Percentiles rank a stretch among this genome's conserved stretches.
These are phyloP conservation scores for Chytridium lagenaria DNA, from an alignment of 371 early-diverging fungal species.

Conservation along the genomic window DNA sequence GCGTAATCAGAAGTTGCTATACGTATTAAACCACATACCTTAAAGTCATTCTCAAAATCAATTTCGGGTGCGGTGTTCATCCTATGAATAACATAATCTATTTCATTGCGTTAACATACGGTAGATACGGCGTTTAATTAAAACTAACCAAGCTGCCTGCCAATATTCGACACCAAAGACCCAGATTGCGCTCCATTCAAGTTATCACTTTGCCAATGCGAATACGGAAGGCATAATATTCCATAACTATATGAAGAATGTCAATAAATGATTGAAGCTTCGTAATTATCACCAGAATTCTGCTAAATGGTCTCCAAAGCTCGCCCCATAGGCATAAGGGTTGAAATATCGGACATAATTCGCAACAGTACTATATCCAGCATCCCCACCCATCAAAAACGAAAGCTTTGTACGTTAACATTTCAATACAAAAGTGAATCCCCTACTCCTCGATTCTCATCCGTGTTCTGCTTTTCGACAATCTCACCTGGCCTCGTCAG, in stretches of 20 bases:
- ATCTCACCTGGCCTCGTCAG: slow-evolving; percentile 40
- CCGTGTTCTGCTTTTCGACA: slow-evolving; percentile 42
- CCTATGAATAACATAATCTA: slow-evolving; percentile 31
- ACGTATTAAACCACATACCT: slow-evolving; percentile 32
- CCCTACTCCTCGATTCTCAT: slow-evolving; percentile 41
- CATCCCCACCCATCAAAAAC: slow-evolving; percentile 68
- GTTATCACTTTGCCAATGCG: slow-evolving; percentile 54
- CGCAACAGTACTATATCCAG: slow-evolving; percentile 61
- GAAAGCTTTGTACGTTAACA: slow-evolving; percentile 39
- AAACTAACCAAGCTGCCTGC: slow-evolving; percentile 36
- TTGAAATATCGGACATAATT: slow-evolving; percentile 63
- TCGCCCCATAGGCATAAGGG: slow-evolving; percentile 50
- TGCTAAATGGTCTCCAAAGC: slow-evolving; percentile 59
- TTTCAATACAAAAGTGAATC: neutral
- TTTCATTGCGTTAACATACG: neutral
- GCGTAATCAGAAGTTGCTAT: neutral
- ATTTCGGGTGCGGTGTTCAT: slow-evolving; percentile 31
- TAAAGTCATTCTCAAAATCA: slow-evolving; percentile 63
- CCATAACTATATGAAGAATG: slow-evolving; percentile 30
- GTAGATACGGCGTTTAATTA: neutral
- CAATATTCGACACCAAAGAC: slow-evolving; percentile 32
- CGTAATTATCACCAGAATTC: slow-evolving; percentile 56
- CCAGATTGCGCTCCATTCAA: slow-evolving; percentile 65
- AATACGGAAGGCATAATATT: slow-evolving; percentile 34
- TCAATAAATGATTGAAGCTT: neutral